Base-by-base conservation (phyloP, 2,329 filamentous ascomycete species). In the Thelonectria blattea region DNA sequence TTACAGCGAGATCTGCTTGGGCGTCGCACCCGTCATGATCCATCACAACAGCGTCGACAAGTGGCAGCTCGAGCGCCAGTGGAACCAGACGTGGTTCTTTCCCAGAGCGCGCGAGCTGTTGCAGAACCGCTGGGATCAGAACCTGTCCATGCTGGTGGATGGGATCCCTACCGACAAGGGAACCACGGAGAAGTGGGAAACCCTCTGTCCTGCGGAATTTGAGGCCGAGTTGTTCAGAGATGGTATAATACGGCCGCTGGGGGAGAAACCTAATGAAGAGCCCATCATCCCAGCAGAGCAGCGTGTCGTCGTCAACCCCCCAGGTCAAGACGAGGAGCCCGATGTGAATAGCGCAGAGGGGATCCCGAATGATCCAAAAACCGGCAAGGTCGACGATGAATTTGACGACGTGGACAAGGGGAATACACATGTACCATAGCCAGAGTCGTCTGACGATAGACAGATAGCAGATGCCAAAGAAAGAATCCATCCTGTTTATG, bases 1-100 rank as follows among this genome's bases (percentile, higher is more conserved):
- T 9, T 73, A 70, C 60, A 70, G 65, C 18, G 70, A 74, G 41
- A 61, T 73, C 2, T 74, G 71, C 53, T 56, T 68, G 12, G 71
- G 68, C 32, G 60, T 65, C 6, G 67, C 71, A 10, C 72, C 71
- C 17, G 69, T 68, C 54, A 70, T 73, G 57, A 66, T 73, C 3
- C 71, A 72, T 20, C 72, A 74, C 61, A 72, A 71, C 61, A 66
- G 64, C 32, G 46, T 64, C 22, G 58, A 68, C 47, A 69, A 70
- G 57, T 24, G 18, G 5, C 52, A 62, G 39, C 57, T 67, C n/a
- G 62, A 68, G 34, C 45, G 15, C 15, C 67, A 71, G 52, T 73
- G 71, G 71, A 20, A 60, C 14, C 48, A 65, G 54, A 63, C 65
- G 22, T 73, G 71, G 70, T 71, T 69, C 69, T 61, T 67, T 30